A percentile compares a stretch with the other conserved stretches of the same genome.
phyloP scores from a whole-genome alignment of 2,329 filamentous ascomycete species.

The Neofusicoccum umdonicola region DNA sequence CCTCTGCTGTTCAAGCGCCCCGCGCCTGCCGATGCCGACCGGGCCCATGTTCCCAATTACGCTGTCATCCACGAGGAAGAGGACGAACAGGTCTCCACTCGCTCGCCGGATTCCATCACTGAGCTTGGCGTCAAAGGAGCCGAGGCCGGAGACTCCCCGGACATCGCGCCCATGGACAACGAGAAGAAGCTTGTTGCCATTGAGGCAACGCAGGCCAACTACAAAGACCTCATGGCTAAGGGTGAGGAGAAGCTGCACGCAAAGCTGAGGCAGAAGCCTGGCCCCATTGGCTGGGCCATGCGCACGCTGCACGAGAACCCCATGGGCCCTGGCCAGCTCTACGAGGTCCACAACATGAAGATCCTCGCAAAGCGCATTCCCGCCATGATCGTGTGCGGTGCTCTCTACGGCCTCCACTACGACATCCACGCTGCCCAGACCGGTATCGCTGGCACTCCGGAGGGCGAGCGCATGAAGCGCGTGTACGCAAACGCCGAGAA shows the following conservation, averaged over 20 bases:
- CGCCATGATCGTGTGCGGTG: slow-evolving; percentile 61
- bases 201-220: slow-evolving; percentile 55
- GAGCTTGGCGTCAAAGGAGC: slow-evolving; percentile 21
- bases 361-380: slow-evolving; percentile 64
- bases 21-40: slow-evolving; percentile 51
- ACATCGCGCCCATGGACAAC: slow-evolving; percentile 24
- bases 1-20: slow-evolving; percentile 59
- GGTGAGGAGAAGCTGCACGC: slow-evolving; percentile 60
- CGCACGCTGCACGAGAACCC: slow-evolving; percentile 72
- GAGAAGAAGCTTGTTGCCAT: slow-evolving; percentile 42
- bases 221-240: slow-evolving; percentile 61
- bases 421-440: slow-evolving; percentile 76
- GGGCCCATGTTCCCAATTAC: slow-evolving; percentile 68
- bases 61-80: slow-evolving; percentile 69
- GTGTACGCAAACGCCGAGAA: slow-evolving; percentile 55
- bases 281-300: slow-evolving; percentile 81
- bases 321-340: slow-evolving; percentile 68
- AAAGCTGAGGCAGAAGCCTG: slow-evolving; percentile 60
- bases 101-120: slow-evolving; percentile 36
- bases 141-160: slow-evolving; percentile 22
- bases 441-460: slow-evolving; percentile 68
- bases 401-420: slow-evolving; percentile 75
- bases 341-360: slow-evolving; percentile 70
- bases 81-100: slow-evolving; percentile 41
- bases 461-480: slow-evolving; percentile 67